phyloP scores from a whole-genome alignment of 306 rosid species.

The Vicia villosa region DNA sequence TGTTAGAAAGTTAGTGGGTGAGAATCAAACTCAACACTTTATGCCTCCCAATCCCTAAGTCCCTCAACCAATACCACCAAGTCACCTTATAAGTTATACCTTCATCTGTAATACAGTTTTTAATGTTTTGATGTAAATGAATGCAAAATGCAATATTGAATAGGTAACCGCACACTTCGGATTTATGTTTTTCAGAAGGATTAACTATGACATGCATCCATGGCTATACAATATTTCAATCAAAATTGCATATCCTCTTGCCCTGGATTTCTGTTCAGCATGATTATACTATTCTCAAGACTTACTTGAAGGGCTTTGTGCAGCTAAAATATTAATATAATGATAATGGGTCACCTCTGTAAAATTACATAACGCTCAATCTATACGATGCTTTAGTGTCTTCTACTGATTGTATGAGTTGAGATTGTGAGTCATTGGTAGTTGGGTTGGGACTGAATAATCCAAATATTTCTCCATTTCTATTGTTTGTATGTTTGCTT shows the following conservation, averaged over 20 bases:
- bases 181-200: conserved; percentile 22
- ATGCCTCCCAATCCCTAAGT: no score
- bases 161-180: conserved; percentile 4
- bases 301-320: not conserved
- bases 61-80: no score
- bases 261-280: not conserved
- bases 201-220: conserved; percentile 14
- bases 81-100: no score
- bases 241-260: conserved; percentile 8
- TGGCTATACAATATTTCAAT: conserved; percentile 8
- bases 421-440: not conserved
- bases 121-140: conserved; percentile 7
- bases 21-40: no score
- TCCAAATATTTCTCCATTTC: conserved; percentile 17
- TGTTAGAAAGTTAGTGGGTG: no score
- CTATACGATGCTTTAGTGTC: not conserved
- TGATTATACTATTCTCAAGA: conserved; percentile 22
- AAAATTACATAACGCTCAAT: conserved; percentile 7
- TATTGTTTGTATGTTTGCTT: conserved; percentile 13
- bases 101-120: not conserved
- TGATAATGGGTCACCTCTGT: not conserved
- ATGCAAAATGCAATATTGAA: conserved; percentile 13
- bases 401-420: conserved; percentile 4
- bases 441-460: not conserved
- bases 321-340: not conserved